A percentile compares a stretch with the other conserved stretches of the same genome.
Conservation (phyloP, 768 basidiomycete genomes). For the Auricularia sp. region DNA sequence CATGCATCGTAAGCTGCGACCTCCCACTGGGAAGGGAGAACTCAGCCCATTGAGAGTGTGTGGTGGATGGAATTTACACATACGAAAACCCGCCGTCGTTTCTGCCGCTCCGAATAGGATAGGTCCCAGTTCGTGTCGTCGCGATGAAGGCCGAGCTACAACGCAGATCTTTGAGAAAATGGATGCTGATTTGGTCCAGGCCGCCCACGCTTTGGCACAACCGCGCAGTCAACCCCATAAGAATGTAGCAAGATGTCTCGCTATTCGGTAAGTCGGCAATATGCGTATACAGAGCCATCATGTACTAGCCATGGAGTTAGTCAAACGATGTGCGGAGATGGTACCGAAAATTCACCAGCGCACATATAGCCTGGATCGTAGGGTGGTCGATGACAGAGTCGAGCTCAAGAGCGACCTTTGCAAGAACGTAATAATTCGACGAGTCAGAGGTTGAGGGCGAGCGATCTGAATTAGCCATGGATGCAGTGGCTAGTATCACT, state of each 20-base stretch:
- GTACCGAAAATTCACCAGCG: constrained; percentile 16
- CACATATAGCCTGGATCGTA: constrained; percentile 37
- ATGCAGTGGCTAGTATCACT: constrained; percentile 37
- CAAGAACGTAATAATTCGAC: constrained; percentile 36
- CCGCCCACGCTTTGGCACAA: neutral
- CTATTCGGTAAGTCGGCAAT: neutral
- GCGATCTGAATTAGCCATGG: constrained; percentile 30
- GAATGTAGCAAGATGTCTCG: neutral
- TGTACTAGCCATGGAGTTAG: constrained; percentile 7
- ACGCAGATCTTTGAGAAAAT: neutral
- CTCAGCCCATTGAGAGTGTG: neutral
- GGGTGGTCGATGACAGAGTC: constrained; percentile 34
- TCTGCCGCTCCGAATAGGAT: neutral
- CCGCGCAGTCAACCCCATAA: neutral
- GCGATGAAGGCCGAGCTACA: neutral
- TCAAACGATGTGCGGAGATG: constrained; percentile 33
- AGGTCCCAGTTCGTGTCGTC: neutral
- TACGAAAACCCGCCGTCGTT: neutral
- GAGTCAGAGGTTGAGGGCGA: constrained; percentile 23
- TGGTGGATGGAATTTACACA: neutral
- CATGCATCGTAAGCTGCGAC: neutral
- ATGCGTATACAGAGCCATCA: constrained; percentile 1
- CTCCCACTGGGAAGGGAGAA: neutral
- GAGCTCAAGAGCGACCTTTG: constrained; percentile 38
- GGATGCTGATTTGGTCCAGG: no score